Evolutionary conservation across 192 early-diverging fungal genomes (phyloP).

Genomic region (Kappamyces sp.): DNA sequence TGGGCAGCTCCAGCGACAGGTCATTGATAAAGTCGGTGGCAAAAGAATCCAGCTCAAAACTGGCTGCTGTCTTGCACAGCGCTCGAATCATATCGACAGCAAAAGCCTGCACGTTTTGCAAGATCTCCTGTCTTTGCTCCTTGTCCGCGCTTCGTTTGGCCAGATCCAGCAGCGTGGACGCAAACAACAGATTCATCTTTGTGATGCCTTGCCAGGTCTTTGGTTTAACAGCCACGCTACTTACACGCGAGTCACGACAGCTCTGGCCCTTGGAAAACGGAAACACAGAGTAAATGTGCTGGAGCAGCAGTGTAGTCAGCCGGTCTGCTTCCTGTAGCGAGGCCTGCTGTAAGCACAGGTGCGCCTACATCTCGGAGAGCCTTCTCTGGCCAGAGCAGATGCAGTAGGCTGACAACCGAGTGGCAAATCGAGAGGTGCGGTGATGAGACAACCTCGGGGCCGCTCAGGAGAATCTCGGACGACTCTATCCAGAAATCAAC

Average conservation of each 20-base stretch:
- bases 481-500: conserved; percentile 16
- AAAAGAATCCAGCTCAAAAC: too few species aligned
- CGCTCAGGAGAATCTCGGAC: background rate
- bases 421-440: conserved; percentile 4
- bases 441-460: background rate
- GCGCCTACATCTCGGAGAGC: background rate
- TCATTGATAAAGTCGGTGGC: too few species aligned
- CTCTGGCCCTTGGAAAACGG: background rate
- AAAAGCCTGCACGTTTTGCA: too few species aligned
- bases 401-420: conserved; percentile 1
- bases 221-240: background rate
- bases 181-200: too few species aligned
- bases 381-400: background rate
- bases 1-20: too few species aligned
- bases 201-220: too few species aligned
- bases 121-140: too few species aligned
- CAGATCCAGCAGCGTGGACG: too few species aligned
- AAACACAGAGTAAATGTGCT: background rate
- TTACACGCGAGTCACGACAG: background rate
- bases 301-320: too few species aligned
- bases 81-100: too few species aligned
- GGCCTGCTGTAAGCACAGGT: conserved; percentile 10
- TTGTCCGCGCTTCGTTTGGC: too few species aligned
- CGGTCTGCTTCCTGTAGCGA: background rate
- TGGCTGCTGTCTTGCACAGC: too few species aligned